Conservation (phyloP, 1,139 yeast species). For the Nakaseomyces uthaithaninus region DNA sequence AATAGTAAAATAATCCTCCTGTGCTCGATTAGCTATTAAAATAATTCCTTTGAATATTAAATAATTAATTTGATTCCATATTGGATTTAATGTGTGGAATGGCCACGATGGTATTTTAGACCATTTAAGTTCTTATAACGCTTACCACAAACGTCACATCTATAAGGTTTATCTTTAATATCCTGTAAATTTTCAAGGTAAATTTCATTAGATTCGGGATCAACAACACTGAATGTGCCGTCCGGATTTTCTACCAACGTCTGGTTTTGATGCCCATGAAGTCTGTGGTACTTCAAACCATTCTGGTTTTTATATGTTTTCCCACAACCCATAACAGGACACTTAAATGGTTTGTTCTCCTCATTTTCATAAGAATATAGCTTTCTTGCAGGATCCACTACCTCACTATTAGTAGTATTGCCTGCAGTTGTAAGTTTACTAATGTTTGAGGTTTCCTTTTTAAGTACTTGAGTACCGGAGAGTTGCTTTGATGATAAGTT, state of each 20-base stretch:
- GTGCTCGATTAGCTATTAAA: not conserved
- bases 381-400: slow-evolving; percentile 79
- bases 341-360: slow-evolving; percentile 89
- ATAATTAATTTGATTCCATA: not conserved
- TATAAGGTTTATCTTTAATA: slow-evolving; percentile 95
- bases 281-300: slow-evolving; percentile 88
- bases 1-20: not conserved
- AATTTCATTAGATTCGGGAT: slow-evolving; percentile 86
- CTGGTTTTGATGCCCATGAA: slow-evolving; percentile 96
- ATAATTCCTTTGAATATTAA: slow-evolving; percentile 1
- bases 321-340: slow-evolving; percentile 98
- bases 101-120: slow-evolving; percentile 92
- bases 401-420: not conserved
- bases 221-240: slow-evolving; percentile 86
- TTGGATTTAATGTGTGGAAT: slow-evolving; percentile 69
- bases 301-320: slow-evolving; percentile 96
- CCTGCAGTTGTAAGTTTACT: not conserved
- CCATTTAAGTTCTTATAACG: slow-evolving; percentile 94
- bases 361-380: slow-evolving; percentile 85
- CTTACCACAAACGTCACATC: slow-evolving; percentile 98
- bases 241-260: slow-evolving; percentile 83
- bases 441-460: not conserved
- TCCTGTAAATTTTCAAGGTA: slow-evolving; percentile 74
- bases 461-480: not conserved
- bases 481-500: no score